Conservation (phyloP, 2,329 filamentous ascomycete species). For the Cladosporium austrohemisphaericum region DNA sequence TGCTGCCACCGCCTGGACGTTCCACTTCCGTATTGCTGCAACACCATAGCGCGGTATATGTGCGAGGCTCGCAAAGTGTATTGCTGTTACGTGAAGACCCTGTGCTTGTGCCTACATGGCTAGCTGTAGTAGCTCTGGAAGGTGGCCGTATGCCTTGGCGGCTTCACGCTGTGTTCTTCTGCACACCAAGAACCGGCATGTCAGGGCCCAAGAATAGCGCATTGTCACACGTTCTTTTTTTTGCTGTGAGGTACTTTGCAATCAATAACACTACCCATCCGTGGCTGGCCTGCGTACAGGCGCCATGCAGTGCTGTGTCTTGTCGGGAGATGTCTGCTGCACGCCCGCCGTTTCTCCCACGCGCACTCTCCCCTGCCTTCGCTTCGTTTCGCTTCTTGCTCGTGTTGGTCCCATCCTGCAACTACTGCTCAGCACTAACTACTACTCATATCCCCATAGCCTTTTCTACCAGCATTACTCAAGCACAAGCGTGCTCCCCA, state of each 20-base stretch:
- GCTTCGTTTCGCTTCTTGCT: neutral
- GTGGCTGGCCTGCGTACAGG: too few species aligned
- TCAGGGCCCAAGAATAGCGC: too few species aligned
- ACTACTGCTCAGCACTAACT: neutral
- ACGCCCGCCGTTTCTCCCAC: neutral
- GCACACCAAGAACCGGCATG: neutral
- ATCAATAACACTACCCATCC: too few species aligned
- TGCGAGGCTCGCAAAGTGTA: too few species aligned
- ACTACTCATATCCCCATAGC: neutral
- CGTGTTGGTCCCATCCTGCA: neutral
- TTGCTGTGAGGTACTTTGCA: too few species aligned
- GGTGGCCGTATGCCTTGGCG: neutral
- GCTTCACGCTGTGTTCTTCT: neutral
- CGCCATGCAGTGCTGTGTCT: too few species aligned
- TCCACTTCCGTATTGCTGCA: too few species aligned
- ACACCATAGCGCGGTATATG: too few species aligned
- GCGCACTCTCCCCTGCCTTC: neutral
- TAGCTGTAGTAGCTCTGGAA: neutral
- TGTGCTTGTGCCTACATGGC: too few species aligned
- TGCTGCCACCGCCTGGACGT: too few species aligned
- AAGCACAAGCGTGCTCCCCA: neutral
- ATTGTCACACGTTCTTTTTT: too few species aligned
- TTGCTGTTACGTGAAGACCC: too few species aligned
- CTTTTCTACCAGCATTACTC: conserved; percentile 1
- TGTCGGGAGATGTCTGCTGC: neutral